A percentile compares a stretch with the other conserved stretches of the same genome.
These are phyloP conservation scores for Daedaleopsis nitida DNA, from an alignment of 768 basidiomycete genomes.

Conservation along the genomic window DNA sequence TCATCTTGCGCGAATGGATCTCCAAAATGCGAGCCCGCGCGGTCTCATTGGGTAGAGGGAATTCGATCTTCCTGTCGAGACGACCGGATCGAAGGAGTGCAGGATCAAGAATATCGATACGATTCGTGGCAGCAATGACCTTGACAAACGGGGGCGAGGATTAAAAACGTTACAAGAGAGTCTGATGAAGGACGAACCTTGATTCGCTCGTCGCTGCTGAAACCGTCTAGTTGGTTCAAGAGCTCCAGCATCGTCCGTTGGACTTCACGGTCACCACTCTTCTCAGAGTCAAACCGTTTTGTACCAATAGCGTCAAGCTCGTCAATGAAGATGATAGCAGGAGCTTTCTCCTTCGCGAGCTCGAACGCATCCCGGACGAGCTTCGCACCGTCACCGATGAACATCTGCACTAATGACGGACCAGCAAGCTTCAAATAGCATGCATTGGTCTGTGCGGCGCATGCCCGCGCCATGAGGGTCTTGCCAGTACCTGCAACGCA, in stretches of 20 bases:
- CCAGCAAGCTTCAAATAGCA: constrained; percentile 98
- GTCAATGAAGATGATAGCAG: constrained; percentile 99
- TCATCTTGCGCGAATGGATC: constrained; percentile 98
- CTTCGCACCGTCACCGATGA: constrained; percentile 99
- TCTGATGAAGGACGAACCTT: constrained; percentile 58
- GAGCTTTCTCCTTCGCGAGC: constrained; percentile 96
- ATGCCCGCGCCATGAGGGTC: constrained; percentile 95
- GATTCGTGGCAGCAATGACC: constrained; percentile 99
- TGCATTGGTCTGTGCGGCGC: constrained; percentile 96
- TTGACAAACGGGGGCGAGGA: constrained; percentile 32
- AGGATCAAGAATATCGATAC: constrained; percentile 98
- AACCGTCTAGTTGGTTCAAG: constrained; percentile 97
- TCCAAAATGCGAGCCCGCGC: constrained; percentile 96
- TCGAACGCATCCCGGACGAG: constrained; percentile 98
- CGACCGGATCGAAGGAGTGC: constrained; percentile 98
- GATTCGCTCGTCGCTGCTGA: constrained; percentile 95
- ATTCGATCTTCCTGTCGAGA: constrained; percentile 98
- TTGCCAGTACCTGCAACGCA: constrained; percentile 80
- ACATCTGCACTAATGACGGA: constrained; percentile 99
- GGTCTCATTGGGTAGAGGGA: constrained; percentile 93
- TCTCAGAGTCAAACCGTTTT: constrained; percentile 98
- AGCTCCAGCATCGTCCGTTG: constrained; percentile 99
- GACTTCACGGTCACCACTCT: constrained; percentile 99
- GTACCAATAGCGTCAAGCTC: constrained; percentile 99
- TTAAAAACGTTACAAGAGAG: constrained; percentile 2